Percentiles rank a stretch among this genome's conserved stretches.
These are phyloP conservation scores for Stipa capillata DNA, from an alignment of 176 grass and related monocot species.

Conservation along the genomic window DNA sequence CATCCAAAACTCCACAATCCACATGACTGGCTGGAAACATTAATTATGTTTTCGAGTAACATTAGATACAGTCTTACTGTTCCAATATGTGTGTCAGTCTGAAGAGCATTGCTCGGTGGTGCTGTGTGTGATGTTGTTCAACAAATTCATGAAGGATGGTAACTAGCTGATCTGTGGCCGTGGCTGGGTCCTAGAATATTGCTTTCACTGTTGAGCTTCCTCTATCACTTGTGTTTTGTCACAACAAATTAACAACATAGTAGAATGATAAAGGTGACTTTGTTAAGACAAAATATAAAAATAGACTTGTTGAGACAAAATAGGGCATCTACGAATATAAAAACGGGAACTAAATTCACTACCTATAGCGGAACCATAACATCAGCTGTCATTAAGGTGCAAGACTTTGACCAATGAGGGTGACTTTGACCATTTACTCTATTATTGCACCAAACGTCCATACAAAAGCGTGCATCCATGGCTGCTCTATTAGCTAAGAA, in stretches of 20 bases:
- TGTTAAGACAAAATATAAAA: background rate
- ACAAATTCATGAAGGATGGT: background rate
- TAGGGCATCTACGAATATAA: too few relatives aligned
- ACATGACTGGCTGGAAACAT: background rate
- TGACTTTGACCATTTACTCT: too few relatives aligned
- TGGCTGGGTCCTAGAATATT: too few relatives aligned
- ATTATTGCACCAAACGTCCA: too few relatives aligned
- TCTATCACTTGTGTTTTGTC: background rate
- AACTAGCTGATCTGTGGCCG: background rate
- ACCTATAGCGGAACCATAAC: too few relatives aligned
- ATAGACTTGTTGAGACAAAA: too few relatives aligned
- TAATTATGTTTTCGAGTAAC: background rate
- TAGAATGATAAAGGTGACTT: background rate
- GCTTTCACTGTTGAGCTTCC: background rate
- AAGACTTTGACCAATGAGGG: too few relatives aligned
- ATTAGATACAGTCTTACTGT: background rate
- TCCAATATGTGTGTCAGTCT: background rate
- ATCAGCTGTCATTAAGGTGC: too few relatives aligned
- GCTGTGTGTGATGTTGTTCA: background rate
- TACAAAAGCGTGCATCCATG: too few relatives aligned
- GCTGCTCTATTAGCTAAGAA: too few relatives aligned
- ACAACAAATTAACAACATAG: background rate
- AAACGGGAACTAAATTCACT: too few relatives aligned
- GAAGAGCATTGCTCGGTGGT: background rate
- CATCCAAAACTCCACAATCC: background rate